Percentiles rank a stretch among this genome's conserved stretches.
These are phyloP conservation scores for Furcasterigmium sp. DNA, from an alignment of 2,329 filamentous ascomycete genomes.

Conservation along the genomic window DNA sequence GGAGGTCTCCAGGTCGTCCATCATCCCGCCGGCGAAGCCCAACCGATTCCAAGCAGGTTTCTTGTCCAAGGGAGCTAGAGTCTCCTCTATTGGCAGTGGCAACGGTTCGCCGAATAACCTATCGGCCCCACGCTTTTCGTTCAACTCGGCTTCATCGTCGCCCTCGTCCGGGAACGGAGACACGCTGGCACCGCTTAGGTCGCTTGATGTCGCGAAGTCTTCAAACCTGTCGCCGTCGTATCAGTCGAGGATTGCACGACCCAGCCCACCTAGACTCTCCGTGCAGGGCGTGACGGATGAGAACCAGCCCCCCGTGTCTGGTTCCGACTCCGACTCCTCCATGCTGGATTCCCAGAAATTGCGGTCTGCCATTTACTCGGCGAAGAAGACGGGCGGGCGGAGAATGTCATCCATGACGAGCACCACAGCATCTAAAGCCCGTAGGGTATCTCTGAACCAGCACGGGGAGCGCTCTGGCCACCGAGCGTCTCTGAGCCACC, in stretches of 20 bases:
- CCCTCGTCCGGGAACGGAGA: constrained; percentile 41
- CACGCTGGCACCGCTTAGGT: constrained; percentile 39
- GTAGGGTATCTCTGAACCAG: constrained; percentile 36
- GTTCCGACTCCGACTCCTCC: constrained; percentile 45
- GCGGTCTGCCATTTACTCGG: constrained; percentile 47
- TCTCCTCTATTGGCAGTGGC: constrained; percentile 19
- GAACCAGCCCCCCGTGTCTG: constrained; percentile 38
- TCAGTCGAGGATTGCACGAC: constrained; percentile 23
- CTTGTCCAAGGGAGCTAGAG: constrained; percentile 53
- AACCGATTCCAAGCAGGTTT: constrained; percentile 88
- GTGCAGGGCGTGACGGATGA: constrained; percentile 39
- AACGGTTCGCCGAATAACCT: constrained; percentile 62
- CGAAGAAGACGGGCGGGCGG: constrained; percentile 40
- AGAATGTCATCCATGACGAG: constrained; percentile 34
- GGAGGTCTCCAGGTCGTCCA: constrained; percentile 42
- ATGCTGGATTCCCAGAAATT: constrained; percentile 49
- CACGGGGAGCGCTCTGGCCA: constrained; percentile 2
- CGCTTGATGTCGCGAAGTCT: constrained; percentile 42
- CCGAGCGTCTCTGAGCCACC: constrained; percentile 26
- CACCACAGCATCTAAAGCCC: constrained; percentile 27
- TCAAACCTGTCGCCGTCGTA: constrained; percentile 42
- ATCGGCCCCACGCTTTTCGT: constrained; percentile 48
- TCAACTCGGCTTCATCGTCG: constrained; percentile 44
- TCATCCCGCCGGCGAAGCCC: constrained; percentile 43
- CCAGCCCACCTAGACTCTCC: constrained; percentile 21